Evolutionary conservation across 2,329 filamentous ascomycete species (phyloP).

Genomic region (Proliferodiscus dingleyae): DNA sequence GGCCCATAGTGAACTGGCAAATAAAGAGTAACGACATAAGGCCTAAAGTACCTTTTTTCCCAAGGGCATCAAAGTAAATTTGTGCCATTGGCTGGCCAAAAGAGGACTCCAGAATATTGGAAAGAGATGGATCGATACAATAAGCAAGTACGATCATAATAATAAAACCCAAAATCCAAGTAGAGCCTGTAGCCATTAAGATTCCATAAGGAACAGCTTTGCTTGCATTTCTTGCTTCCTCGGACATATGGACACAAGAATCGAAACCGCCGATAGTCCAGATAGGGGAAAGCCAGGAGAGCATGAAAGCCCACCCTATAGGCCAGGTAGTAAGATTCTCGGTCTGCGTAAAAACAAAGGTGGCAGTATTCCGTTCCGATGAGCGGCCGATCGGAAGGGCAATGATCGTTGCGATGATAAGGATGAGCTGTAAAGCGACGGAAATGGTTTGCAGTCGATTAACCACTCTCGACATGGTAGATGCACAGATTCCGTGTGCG

Average conservation of each 20-base stretch:
- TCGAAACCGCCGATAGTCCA: slow-evolving; percentile 56
- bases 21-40: slow-evolving; percentile 49
- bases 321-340: slow-evolving; percentile 58
- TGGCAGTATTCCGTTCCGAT: slow-evolving; percentile 35
- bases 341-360: slow-evolving; percentile 51
- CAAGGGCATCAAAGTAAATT: slow-evolving; percentile 57
- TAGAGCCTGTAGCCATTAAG: slow-evolving; percentile 49
- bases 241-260: slow-evolving; percentile 54
- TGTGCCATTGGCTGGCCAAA: slow-evolving; percentile 53
- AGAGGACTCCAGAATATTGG: slow-evolving; percentile 41
- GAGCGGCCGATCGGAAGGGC: slow-evolving; percentile 48
- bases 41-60: slow-evolving; percentile 52
- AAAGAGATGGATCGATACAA: slow-evolving; percentile 49
- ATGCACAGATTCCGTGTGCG: slow-evolving; percentile 49
- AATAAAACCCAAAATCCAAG: slow-evolving; percentile 53
- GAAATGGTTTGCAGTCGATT: slow-evolving; percentile 52
- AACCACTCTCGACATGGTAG: slow-evolving; percentile 50
- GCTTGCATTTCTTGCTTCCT: slow-evolving; percentile 56
- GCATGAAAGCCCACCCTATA: slow-evolving; percentile 52
- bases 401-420: slow-evolving; percentile 51
- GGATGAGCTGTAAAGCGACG: slow-evolving; percentile 49
- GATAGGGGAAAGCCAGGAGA: slow-evolving; percentile 56
- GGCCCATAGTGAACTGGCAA: slow-evolving; percentile 58
- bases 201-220: slow-evolving; percentile 56
- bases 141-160: slow-evolving; percentile 53